These are phyloP conservation scores for Colletotrichum neosansevieriae DNA, from an alignment of 2,329 filamentous ascomycete genomes.

Conservation along the genomic window DNA sequence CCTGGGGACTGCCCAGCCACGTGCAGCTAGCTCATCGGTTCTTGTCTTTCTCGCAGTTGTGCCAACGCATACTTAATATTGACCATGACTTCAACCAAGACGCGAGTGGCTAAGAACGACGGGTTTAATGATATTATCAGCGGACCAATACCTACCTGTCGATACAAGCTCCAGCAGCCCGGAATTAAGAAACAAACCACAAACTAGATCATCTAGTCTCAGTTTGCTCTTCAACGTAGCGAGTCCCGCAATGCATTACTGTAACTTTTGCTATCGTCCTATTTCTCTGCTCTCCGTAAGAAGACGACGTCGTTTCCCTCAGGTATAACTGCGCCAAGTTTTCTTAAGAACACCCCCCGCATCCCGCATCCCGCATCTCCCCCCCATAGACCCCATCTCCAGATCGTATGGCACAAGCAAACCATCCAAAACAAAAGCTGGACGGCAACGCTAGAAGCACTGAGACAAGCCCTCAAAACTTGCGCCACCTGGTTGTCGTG, in stretches of 20 bases:
- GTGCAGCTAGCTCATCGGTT: background rate
- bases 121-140: background rate
- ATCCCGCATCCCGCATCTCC: background rate
- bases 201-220: constrained; percentile 12
- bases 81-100: background rate
- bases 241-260: too few species aligned
- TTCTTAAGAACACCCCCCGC: background rate
- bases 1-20: too few species aligned
- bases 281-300: background rate
- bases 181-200: background rate
- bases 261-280: constrained; percentile 10
- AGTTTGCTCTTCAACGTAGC: too few species aligned
- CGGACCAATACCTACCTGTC: constrained; percentile 10
- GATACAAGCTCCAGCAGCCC: background rate
- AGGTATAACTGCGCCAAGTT: background rate
- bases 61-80: constrained; percentile 4
- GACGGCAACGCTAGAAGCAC: constrained; percentile 25
- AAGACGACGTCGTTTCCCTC: background rate
- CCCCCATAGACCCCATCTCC: background rate
- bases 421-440: constrained; percentile 10
- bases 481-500: constrained; percentile 30
- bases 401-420: constrained; percentile 5
- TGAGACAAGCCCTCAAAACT: constrained; percentile 32
- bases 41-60: background rate
- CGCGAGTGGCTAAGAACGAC: background rate